Base-by-base conservation (phyloP, 441 rosid genomes). In the Gossypium aridum region DNA sequence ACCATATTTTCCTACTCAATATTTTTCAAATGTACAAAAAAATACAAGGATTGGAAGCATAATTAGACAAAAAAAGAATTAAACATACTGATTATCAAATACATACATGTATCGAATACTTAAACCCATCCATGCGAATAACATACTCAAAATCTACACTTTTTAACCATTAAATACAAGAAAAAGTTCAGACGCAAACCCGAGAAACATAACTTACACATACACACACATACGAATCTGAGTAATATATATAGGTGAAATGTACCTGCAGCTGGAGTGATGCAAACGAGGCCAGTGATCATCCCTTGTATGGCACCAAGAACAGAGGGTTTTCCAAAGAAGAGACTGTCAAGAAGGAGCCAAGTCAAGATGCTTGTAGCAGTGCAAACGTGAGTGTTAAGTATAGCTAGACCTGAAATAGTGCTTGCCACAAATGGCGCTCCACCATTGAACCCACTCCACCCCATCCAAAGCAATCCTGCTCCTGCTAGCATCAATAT, bases 371-470 rank as follows among this genome's bases (percentile, higher is more conserved):
- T 73, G 77, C 89, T 87, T 2, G 84, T 70, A 69, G 90, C 75
- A 0, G 87, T 85, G 83, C 90, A 87, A 19, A 85, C 82, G 72
- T 85, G 91, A 13, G 93, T 87, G 77, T 89, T 87, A 69, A 89
- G 86, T 53, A 84, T 55, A 57, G 90, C 87, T 2, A 86, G 86
- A 61, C 90, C 79, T 16, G 88, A 77, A 6, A 70, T 77, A 0
- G 57, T 14, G 69, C 85, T 83, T 23, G 73, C 87, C 0, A 71
- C 81, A 39, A 81, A 86, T 0, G 90, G 86, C 0, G 83, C 88
- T 62, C 91, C 88, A 0, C 91, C 91, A 70, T 90, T 90, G 88
- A 90, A 88, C 31, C 90, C 91, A 0, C 84, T 84, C 92, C 94
- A 90, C 7, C 90, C 90, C 85, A 86, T 70, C 90, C 91, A 88